Conservation (phyloP, 75 land plant genomes). For the Sequoia sempervirens region DNA sequence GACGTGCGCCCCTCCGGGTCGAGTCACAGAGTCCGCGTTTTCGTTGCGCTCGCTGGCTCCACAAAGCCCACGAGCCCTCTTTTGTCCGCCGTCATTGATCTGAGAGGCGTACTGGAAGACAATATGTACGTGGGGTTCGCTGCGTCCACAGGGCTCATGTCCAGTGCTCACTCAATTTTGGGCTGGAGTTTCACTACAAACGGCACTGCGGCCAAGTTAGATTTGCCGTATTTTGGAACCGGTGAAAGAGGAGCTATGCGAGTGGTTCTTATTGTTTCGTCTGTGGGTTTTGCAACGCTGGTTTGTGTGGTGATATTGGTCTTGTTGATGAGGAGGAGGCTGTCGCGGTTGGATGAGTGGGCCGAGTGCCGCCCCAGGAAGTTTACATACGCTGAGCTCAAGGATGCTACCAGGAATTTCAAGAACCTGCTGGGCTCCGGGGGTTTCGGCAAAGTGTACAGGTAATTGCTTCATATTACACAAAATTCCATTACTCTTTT, state of each 20-base stretch:
- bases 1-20: constrained; percentile 10
- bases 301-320: neutral
- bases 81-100: constrained; percentile 9
- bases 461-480: neutral
- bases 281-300: neutral
- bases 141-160: constrained; percentile 21
- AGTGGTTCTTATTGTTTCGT: neutral
- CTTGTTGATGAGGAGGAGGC: neutral
- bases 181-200: constrained; percentile 28
- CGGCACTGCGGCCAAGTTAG: constrained; percentile 12
- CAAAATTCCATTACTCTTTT: too few relatives aligned
- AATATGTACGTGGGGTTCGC: constrained; percentile 40
- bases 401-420: constrained; percentile 29
- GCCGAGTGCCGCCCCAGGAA: constrained; percentile 15
- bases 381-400: constrained; percentile 28
- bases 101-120: constrained; percentile 6
- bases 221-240: neutral
- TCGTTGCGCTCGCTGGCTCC: neutral
- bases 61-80: constrained; percentile 16
- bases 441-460: constrained; percentile 46
- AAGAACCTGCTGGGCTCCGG: constrained; percentile 21
- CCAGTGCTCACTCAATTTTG: constrained; percentile 13
- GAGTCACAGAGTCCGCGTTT: constrained; percentile 10
- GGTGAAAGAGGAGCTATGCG: neutral
- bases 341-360: constrained; percentile 4